Conservation (phyloP, 139 green algal genomes). For the Chlamydomonas sp. region DNA sequence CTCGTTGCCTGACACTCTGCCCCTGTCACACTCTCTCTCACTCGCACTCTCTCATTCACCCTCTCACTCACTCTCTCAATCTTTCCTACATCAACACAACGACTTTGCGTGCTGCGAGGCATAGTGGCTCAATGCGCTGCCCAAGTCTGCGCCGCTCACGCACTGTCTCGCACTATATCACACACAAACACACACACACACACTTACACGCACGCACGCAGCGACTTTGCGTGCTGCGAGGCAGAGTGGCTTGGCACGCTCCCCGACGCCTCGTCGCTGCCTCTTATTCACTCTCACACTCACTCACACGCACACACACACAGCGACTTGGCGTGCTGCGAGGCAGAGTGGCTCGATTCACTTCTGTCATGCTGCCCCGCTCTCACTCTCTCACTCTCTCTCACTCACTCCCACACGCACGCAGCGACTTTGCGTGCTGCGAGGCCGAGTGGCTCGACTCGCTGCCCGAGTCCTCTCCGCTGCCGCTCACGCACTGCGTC, state of each 20-base stretch:
- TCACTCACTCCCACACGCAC: no score
- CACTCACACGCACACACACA: no score
- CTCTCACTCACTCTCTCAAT: no score
- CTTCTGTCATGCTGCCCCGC: no score
- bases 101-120: constrained; percentile 32
- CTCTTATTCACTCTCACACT: constrained; percentile 19
- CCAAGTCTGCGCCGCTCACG: constrained; percentile 20
- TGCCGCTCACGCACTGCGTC: constrained; percentile 27
- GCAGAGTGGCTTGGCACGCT: constrained; percentile 30
- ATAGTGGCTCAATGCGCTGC: constrained; percentile 29
- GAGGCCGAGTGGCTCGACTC: constrained; percentile 28
- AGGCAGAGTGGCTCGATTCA: constrained; percentile 29
- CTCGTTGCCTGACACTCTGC: no score
- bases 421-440: constrained; percentile 31
- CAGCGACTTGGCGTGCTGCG: constrained; percentile 33
- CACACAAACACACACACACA: no score
- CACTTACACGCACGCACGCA: no score
- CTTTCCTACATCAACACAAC: no score
- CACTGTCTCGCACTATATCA: constrained; percentile 24
- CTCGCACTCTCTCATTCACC: no score
- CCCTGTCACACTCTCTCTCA: no score
- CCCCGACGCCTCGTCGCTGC: constrained; percentile 21
- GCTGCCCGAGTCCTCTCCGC: constrained; percentile 24
- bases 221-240: constrained; percentile 32
- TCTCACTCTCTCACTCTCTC: no score